A percentile compares a stretch with the other conserved stretches of the same genome.
Conservation (phyloP, 805 yeast species). For the Spathaspora arborariae region DNA sequence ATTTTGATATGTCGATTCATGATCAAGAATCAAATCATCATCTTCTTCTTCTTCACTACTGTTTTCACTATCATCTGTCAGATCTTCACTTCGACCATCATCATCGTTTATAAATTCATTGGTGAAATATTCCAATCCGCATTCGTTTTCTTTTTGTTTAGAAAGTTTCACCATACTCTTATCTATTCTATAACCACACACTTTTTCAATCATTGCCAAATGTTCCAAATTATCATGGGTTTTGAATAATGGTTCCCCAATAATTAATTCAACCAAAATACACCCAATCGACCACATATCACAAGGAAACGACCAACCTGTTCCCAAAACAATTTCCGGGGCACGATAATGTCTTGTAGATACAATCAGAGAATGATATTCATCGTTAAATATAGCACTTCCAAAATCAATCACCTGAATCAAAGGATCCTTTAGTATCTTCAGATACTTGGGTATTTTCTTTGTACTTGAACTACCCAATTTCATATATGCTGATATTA, state of each 20-base stretch:
- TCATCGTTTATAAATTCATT: conserved; percentile 13
- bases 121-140: conserved; percentile 38
- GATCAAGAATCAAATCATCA: conserved; percentile 30
- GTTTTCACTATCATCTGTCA: conserved; percentile 1
- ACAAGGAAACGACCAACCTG: conserved; percentile 97
- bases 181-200: conserved; percentile 56
- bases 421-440: conserved; percentile 68
- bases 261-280: conserved; percentile 81
- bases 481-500: conserved; percentile 29
- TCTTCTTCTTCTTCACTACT: conserved; percentile 10
- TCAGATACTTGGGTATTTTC: conserved; percentile 32
- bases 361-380: conserved; percentile 87
- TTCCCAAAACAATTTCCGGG: conserved; percentile 89
- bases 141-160: conserved; percentile 35
- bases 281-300: conserved; percentile 98
- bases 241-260: conserved; percentile 92
- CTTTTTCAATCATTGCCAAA: conserved; percentile 88
- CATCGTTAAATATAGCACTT: conserved; percentile 91
- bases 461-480: conserved; percentile 11
- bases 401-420: conserved; percentile 95
- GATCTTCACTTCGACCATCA: conserved; percentile 6
- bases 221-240: conserved; percentile 95
- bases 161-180: conserved; percentile 32
- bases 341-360: conserved; percentile 97
- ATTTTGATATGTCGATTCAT: conserved; percentile 22